phyloP scores from a whole-genome alignment of 345 rosid genomes.

The Mangifera indica region DNA sequence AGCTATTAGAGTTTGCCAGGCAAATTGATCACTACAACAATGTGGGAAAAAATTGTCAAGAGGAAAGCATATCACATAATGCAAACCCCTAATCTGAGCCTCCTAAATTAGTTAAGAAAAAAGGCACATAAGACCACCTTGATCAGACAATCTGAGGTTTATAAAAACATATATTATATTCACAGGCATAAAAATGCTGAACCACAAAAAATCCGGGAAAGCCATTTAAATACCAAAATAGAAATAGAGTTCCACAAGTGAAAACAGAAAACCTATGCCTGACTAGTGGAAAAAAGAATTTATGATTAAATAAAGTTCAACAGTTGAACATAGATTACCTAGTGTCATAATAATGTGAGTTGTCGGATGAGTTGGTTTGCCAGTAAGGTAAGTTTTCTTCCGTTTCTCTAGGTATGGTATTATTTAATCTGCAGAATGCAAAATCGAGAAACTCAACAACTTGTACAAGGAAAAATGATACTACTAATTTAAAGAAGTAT shows the following conservation, averaged over 20 bases:
- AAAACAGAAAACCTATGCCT: too few relatives aligned
- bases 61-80: not conserved
- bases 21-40: conserved; percentile 69
- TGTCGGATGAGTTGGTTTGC: conserved; percentile 46
- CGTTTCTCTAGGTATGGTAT: conserved; percentile 26
- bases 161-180: not conserved
- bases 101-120: not conserved
- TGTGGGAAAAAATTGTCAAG: not conserved
- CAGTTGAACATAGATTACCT: conserved; percentile 45
- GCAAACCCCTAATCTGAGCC: not conserved
- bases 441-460: conserved; percentile 20
- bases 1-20: conserved; percentile 90
- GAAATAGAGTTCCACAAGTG: not conserved
- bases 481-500: not conserved
- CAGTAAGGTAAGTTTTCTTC: conserved; percentile 48
- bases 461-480: not conserved
- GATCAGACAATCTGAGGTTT: not conserved
- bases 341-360: conserved; percentile 46
- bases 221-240: not conserved
- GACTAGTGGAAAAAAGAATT: not conserved
- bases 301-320: conserved; percentile 6
- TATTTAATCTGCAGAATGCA: conserved; percentile 39
- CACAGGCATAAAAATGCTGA: not conserved
- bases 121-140: not conserved
- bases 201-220: not conserved